Evolutionary conservation across 441 rosid genomes (phyloP).

Genomic region (Breynia disticha): DNA sequence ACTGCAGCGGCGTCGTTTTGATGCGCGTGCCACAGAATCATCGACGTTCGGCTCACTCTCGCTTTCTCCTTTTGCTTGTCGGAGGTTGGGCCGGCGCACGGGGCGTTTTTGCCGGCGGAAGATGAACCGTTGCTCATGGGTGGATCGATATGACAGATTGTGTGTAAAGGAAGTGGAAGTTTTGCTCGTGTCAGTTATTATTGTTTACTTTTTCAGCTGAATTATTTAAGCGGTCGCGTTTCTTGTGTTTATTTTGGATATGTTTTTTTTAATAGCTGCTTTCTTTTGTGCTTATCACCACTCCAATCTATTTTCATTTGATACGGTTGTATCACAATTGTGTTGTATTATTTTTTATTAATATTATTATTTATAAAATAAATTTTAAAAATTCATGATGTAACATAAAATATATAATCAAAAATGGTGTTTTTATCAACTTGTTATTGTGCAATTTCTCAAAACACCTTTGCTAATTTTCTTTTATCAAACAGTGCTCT

Average conservation of each 20-base stretch:
- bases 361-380: too few relatives aligned
- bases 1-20: slow-evolving; percentile 88
- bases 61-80: slow-evolving; percentile 95
- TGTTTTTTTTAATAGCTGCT: too few relatives aligned
- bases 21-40: slow-evolving; percentile 96
- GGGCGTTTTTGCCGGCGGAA: slow-evolving; percentile 17
- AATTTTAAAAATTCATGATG: too few relatives aligned
- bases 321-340: too few relatives aligned
- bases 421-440: too few relatives aligned
- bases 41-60: slow-evolving; percentile 90
- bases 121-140: slow-evolving; percentile 41
- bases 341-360: too few relatives aligned
- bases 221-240: neutral
- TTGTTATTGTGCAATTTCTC: too few relatives aligned
- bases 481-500: too few relatives aligned
- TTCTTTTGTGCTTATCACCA: too few relatives aligned
- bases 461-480: too few relatives aligned
- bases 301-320: too few relatives aligned
- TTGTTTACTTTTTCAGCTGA: slow-evolving; percentile 26
- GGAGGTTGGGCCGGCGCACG: slow-evolving; percentile 16
- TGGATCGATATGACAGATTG: neutral
- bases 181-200: slow-evolving; percentile 27
- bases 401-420: too few relatives aligned
- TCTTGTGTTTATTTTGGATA: neutral
- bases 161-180: neutral